Conservation (phyloP, 2,329 filamentous ascomycete species). For the Claviceps lovelessii region DNA sequence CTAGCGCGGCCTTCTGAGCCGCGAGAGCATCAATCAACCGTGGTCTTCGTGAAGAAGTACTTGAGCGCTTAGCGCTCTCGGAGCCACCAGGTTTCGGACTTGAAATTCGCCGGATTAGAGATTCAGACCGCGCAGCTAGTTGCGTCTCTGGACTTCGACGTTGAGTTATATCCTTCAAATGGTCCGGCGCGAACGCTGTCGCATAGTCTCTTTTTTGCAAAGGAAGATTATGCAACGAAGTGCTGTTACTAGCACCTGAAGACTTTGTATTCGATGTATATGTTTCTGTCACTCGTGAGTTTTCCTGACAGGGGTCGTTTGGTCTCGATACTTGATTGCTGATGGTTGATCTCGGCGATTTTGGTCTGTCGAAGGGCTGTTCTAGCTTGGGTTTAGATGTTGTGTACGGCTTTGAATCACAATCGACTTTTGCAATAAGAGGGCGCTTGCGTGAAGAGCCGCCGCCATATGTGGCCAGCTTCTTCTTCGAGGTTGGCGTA, state of each 20-base stretch:
- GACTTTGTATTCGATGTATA: background rate
- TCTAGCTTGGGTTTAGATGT: background rate
- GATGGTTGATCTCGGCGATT: background rate
- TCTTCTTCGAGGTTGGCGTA: background rate
- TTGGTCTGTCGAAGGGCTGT: background rate
- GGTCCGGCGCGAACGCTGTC: background rate
- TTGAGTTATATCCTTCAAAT: background rate
- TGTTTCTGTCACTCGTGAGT: background rate
- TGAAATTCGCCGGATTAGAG: background rate
- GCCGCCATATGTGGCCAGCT: constrained; percentile 1
- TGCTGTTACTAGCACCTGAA: background rate
- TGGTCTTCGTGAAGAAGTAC: constrained; percentile 3
- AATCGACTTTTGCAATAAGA: background rate
- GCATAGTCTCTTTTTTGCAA: constrained; percentile 3
- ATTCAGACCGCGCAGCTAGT: background rate
- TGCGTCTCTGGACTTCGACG: background rate
- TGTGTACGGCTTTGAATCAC: background rate
- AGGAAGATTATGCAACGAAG: background rate
- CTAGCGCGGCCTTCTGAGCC: constrained; percentile 2
- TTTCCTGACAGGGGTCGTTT: background rate
- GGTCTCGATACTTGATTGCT: background rate
- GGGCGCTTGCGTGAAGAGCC: constrained; percentile 1
- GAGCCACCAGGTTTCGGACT: background rate
- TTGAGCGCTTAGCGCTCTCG: background rate
- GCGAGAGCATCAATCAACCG: constrained; percentile 9